Evolutionary conservation across 495 filamentous ascomycete species (phyloP), one percentile per base, ranked within the genome.

Genomic region (Penicillium arizonense): DNA sequence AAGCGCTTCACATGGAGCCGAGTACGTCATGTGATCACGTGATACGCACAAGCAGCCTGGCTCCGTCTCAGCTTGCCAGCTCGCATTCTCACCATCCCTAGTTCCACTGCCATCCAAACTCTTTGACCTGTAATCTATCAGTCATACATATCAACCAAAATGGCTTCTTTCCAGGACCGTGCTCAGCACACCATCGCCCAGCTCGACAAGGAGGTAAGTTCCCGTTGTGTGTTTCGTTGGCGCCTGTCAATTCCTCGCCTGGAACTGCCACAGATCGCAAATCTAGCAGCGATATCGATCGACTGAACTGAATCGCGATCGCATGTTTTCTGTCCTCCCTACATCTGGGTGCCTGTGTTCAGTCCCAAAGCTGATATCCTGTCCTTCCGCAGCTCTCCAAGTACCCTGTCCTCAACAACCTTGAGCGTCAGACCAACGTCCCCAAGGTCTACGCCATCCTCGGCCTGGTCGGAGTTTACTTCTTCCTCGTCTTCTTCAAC

Each of bases 401-500:
- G 75, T 97, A 99, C 79, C 90, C 89, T 50, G 73, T 82, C 64
- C 87, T 99, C 67, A 92, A 89, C 82, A 95, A 97, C 77, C 83
- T 99, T 57, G 95, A 99, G 86, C 90, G 88, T 74, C 90, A 96
- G 76, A 94, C 90, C 56, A 87, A 84, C 20, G 85, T 96, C 41
- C 94, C 94, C 56, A 99, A 99, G 81, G 90, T 93, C 69, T 97
- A 99, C 65, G 90, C 85, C 58, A 82, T 96, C 74, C 87, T 96
- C 43, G 94, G 94, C 58, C 71, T 96, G 11, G 74, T 69, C 42
- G 86, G 85, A 43, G 79, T 96, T 61, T 99, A 99, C 82, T 91
- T 96, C 81, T 96, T 97, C 83, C 83, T 99, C 14, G 89, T 97
- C 75, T 87, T 97, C 81, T 95, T 99, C 82, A 99, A 99, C 82